A percentile compares a stretch with the other conserved stretches of the same genome.
These are phyloP conservation scores for Punctularia strigosozonata DNA, from an alignment of 768 basidiomycete genomes.

Conservation along the genomic window DNA sequence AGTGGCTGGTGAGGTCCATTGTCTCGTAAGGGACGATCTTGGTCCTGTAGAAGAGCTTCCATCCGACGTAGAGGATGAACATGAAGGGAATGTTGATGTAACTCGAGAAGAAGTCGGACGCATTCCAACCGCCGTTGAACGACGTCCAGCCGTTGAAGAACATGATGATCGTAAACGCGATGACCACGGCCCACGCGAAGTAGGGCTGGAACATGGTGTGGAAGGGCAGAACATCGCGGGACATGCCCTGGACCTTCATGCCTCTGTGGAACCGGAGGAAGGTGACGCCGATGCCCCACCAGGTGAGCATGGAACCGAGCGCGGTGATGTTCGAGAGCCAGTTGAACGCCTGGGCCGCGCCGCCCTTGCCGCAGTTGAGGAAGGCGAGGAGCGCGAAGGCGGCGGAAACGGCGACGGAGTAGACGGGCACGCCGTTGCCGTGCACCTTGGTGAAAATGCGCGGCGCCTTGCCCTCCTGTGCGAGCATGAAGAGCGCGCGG, in stretches of 20 bases:
- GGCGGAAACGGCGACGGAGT: slow-evolving; percentile 39
- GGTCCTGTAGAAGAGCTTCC: neutral
- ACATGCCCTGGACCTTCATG: neutral
- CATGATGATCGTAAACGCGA: neutral
- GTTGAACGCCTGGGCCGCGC: slow-evolving; percentile 35
- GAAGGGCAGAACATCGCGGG: neutral
- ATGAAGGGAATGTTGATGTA: neutral
- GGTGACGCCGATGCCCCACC: slow-evolving; percentile 45
- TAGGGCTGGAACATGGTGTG: neutral
- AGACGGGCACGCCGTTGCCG: slow-evolving; percentile 44
- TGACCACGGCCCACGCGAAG: neutral
- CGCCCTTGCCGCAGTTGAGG: slow-evolving; percentile 47
- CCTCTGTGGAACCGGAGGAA: slow-evolving; percentile 50
- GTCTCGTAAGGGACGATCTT: neutral
- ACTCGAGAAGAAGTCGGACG: neutral
- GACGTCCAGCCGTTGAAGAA: neutral
- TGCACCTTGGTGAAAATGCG: slow-evolving; percentile 53
- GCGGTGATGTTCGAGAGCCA: slow-evolving; percentile 57
- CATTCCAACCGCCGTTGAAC: neutral
- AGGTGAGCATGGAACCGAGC: slow-evolving; percentile 55
- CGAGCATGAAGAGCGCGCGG: slow-evolving; percentile 48
- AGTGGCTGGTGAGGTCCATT: too few relatives aligned
- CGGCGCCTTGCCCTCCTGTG: slow-evolving; percentile 54
- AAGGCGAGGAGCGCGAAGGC: slow-evolving; percentile 36
- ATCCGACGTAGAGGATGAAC: neutral